A percentile compares a stretch with the other conserved stretches of the same genome.
Conservation (phyloP, 192 early-diverging fungal species). For the Backusella westeae region DNA sequence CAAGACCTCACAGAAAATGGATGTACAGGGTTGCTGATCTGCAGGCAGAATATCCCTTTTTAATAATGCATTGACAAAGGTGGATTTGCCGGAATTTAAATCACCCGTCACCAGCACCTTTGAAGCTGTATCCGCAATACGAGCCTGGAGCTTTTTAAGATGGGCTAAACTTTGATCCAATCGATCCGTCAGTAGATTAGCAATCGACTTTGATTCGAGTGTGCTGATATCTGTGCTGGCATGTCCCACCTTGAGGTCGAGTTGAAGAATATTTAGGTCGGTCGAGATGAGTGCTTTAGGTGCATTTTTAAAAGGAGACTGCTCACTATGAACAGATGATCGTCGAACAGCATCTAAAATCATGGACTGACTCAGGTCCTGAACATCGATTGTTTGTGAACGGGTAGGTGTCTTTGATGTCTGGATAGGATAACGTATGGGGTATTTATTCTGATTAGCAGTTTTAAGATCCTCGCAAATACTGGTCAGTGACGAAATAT, state of each 20-base stretch:
- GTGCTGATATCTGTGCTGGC: conserved; percentile 59
- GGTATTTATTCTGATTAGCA: conserved; percentile 63
- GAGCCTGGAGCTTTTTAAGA: conserved; percentile 78
- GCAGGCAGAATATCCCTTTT: conserved; percentile 86
- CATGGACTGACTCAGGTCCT: neutral
- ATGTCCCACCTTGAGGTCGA: conserved; percentile 69
- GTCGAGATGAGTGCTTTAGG: conserved; percentile 6
- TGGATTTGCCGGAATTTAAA: conserved; percentile 96
- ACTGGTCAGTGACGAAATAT: conserved; percentile 62
- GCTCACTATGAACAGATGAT: conserved; percentile 14
- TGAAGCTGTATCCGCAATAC: conserved; percentile 88
- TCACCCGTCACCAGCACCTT: conserved; percentile 97
- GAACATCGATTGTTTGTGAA: conserved; percentile 11
- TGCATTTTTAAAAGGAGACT: conserved; percentile 7
- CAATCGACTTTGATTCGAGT: conserved; percentile 68
- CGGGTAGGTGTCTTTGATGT: conserved; percentile 6
- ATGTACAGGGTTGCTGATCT: conserved; percentile 98
- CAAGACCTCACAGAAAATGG: conserved; percentile 94
- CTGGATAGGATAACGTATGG: conserved; percentile 58
- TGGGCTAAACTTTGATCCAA: conserved; percentile 68
- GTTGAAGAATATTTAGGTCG: conserved; percentile 60
- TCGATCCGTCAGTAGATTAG: conserved; percentile 68
- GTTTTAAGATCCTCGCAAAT: conserved; percentile 71
- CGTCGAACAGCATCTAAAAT: conserved; percentile 21
- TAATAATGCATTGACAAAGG: conserved; percentile 95